Evolutionary conservation across 2,329 filamentous ascomycete species (phyloP).

Genomic region (Aspergillus quadrilineatus): DNA sequence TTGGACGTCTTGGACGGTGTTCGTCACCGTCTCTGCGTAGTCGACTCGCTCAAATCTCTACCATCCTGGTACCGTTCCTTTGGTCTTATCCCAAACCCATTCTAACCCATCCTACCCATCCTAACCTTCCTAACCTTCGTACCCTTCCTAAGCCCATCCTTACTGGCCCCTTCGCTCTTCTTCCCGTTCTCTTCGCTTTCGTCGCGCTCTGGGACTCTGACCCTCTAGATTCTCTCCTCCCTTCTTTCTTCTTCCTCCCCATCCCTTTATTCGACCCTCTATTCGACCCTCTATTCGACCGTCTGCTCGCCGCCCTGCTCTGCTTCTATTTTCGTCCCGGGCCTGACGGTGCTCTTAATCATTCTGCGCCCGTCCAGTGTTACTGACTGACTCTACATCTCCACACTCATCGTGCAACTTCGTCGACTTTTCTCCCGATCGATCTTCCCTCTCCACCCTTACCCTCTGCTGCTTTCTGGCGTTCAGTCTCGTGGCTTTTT

Average conservation of each 20-base stretch:
- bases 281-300: background rate
- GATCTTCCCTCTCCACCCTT: conserved; percentile 20
- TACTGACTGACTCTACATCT: background rate
- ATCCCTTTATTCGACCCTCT: background rate
- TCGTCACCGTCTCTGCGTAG: too few relatives aligned
- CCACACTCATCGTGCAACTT: conserved; percentile 20
- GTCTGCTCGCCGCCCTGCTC: background rate
- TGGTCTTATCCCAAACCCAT: background rate
- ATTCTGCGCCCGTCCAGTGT: background rate
- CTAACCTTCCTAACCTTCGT: too few relatives aligned
- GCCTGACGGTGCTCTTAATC: background rate
- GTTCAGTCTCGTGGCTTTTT: conserved; percentile 19
- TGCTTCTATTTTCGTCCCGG: conserved; percentile 12
- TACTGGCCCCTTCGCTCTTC: background rate
- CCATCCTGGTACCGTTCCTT: background rate
- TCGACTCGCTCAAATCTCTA: too few relatives aligned
- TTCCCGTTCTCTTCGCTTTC: background rate
- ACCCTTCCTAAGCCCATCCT: too few relatives aligned
- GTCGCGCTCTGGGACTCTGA: background rate
- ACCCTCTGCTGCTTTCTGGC: background rate
- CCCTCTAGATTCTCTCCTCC: background rate
- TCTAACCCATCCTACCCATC: too few relatives aligned
- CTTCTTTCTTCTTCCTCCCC: background rate
- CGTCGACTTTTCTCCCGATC: conserved; percentile 17
- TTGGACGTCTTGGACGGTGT: too few relatives aligned